Base-by-base conservation (phyloP, 306 rosid species). In the Castanopsis chinensis region DNA sequence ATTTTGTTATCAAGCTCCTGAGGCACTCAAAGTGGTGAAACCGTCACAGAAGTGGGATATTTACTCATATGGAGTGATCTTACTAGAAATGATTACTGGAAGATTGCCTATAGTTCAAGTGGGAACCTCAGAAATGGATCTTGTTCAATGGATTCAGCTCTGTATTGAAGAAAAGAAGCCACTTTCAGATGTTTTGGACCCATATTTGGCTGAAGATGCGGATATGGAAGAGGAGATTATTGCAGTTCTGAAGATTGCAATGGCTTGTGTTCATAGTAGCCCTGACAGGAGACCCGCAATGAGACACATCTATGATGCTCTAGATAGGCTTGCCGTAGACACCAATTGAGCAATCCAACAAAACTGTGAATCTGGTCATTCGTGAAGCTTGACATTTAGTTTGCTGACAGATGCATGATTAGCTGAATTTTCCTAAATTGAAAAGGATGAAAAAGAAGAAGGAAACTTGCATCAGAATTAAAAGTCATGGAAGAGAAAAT, bases 11-110 rank as follows among this genome's bases (percentile, higher is more conserved):
- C 91, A 86, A 85, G 99, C 98, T 19, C 99, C 97, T 2, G 99
- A 95, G 85, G 87, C 94, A n/a, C 57, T 90, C 71, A 93, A 91
- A 83, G 83, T 87, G 78, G 92, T 95, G 87, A 95, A 95, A 81
- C 99, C 99, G 73, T 95, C 99, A 0, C 99, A 95, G 88, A 95
- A 95, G 83, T 95, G 97, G 99, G 99, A 95, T 69, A 92, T 90
- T 52, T 95, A 93, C 80, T 93, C 99, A 9, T 95, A 85, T 32
- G 99, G 99, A 25, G 99, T 93, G 85, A 90, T 93, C 72, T 84
- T 95, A 75, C 89, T 95, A 12, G 98, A 91, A 78, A 89, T 95
- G 88, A 91, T 95, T 76, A 89, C 96, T 0, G 99, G 97, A 73
- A 82, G 96, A 82, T 81, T 91, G 79, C 92, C 99, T 0, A 79